Percentiles rank a stretch among this genome's conserved stretches.
Evolutionary conservation across 306 rosid genomes (phyloP).

Genomic region (Gynostemma pentaphyllum): DNA sequence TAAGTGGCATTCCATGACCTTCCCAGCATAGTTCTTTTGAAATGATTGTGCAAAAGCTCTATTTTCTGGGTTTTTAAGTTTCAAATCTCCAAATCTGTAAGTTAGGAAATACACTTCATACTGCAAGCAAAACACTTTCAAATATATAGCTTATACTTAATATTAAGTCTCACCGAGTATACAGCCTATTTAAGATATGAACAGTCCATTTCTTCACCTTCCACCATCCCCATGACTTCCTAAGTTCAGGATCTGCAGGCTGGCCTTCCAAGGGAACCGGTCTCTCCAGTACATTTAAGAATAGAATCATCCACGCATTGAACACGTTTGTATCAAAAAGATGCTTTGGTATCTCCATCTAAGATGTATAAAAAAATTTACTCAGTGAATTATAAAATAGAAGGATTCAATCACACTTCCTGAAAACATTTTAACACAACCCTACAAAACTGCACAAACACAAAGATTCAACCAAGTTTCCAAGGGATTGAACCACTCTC

Average conservation of each 20-base stretch:
- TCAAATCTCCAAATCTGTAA: conserved; percentile 85
- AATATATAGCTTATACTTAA: background rate
- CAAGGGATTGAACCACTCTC: too few relatives aligned
- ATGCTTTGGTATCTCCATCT: conserved; percentile 97
- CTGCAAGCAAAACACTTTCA: background rate
- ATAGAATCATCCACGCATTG: conserved; percentile 92
- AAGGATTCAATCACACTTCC: background rate
- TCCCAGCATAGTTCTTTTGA: conserved; percentile 88
- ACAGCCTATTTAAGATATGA: conserved; percentile 82
- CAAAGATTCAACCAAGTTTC: background rate
- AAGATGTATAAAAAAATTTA: conserved; percentile 18
- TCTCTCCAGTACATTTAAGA: conserved; percentile 75
- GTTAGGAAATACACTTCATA: background rate
- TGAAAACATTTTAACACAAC: background rate
- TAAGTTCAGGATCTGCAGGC: conserved; percentile 69
- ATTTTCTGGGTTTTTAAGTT: conserved; percentile 84
- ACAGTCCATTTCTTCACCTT: conserved; percentile 99
- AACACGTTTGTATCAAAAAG: conserved; percentile 67
- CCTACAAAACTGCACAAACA: background rate
- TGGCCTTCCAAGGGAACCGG: conserved; percentile 92
- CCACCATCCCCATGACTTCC: conserved; percentile 99
- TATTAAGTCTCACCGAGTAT: conserved; percentile 52
- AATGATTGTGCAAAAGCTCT: conserved; percentile 89
- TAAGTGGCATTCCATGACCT: conserved; percentile 82
- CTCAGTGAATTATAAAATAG: background rate